phyloP scores from a whole-genome alignment of 2,329 filamentous ascomycete species.

The Amesomyces nigricolor region DNA sequence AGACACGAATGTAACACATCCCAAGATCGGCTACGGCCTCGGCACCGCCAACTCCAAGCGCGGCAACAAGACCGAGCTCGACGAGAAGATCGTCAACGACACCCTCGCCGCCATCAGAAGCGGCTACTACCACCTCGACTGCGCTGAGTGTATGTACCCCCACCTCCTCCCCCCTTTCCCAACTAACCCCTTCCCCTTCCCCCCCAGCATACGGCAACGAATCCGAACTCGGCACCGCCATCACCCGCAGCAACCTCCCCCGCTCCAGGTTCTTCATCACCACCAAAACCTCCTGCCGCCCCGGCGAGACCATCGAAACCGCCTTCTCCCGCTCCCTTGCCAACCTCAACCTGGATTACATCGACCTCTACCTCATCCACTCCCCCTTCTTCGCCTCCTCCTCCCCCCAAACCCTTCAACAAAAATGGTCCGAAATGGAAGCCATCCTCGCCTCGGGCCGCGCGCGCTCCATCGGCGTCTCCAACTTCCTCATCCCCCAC shows the following conservation, averaged over 20 bases:
- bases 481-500: slow-evolving; percentile 60
- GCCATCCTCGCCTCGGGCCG: slow-evolving; percentile 61
- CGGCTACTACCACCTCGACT: slow-evolving; percentile 70
- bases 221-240: slow-evolving; percentile 64
- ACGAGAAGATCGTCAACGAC: slow-evolving; percentile 46
- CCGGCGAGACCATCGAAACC: slow-evolving; percentile 36
- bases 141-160: slow-evolving; percentile 55
- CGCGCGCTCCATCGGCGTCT: slow-evolving; percentile 68
- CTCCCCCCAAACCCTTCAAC: slow-evolving; percentile 48
- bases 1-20: slow-evolving; percentile 7
- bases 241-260: slow-evolving; percentile 59
- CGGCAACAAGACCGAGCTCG: slow-evolving; percentile 43
- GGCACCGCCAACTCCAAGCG: slow-evolving; percentile 63
- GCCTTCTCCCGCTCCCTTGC: slow-evolving; percentile 55
- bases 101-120: slow-evolving; percentile 59
- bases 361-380: slow-evolving; percentile 66
- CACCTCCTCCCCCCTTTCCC: not conserved
- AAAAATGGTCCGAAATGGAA: slow-evolving; percentile 55
- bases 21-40: slow-evolving; percentile 63
- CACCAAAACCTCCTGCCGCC: slow-evolving; percentile 47
- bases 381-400: slow-evolving; percentile 46
- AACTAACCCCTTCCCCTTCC: slow-evolving; percentile 12
- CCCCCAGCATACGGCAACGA: slow-evolving; percentile 56
- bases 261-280: slow-evolving; percentile 65
- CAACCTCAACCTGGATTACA: slow-evolving; percentile 63